Conservation (phyloP, 352 stramenopile genomes). For the Pilasporangium apinafurcum region DNA sequence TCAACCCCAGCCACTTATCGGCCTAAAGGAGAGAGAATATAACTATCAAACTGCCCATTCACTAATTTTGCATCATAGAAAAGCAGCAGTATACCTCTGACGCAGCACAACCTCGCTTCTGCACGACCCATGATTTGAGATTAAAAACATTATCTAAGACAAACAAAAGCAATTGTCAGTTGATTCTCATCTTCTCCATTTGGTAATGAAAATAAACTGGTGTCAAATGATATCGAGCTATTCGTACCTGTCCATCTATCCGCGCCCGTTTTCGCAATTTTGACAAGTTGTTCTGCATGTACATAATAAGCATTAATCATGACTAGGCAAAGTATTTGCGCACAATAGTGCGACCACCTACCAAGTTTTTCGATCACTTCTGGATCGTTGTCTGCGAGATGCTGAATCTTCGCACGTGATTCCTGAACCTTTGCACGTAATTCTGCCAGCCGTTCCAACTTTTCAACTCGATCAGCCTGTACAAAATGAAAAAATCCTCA, state of each 20-base stretch:
- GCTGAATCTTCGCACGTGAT: constrained; percentile 45
- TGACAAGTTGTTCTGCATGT: constrained; percentile 34
- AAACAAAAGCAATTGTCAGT: neutral
- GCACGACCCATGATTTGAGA: constrained; percentile 72
- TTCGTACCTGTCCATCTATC: constrained; percentile 69
- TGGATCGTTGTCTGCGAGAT: constrained; percentile 71
- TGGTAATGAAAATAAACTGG: no score
- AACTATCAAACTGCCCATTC: neutral
- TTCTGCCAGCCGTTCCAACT: constrained; percentile 45
- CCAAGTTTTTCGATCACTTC: constrained; percentile 55
- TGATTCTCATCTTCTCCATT: neutral
- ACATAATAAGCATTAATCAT: neutral
- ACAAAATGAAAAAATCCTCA: no score
- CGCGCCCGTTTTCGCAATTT: constrained; percentile 60
- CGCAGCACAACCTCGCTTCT: constrained; percentile 64
- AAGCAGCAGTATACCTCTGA: constrained; percentile 32
- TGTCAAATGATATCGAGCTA: no score
- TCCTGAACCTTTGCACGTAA: constrained; percentile 42
- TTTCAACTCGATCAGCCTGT: constrained; percentile 57
- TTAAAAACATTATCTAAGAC: constrained; percentile 72
- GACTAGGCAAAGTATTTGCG: neutral
- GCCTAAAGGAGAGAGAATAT: constrained; percentile 23
- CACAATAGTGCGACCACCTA: constrained; percentile 1
- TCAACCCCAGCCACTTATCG: constrained; percentile 83
- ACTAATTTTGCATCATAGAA: no score